Evolutionary conservation across 192 early-diverging fungal species (phyloP).

Genomic region (Backusella psychrophila): DNA sequence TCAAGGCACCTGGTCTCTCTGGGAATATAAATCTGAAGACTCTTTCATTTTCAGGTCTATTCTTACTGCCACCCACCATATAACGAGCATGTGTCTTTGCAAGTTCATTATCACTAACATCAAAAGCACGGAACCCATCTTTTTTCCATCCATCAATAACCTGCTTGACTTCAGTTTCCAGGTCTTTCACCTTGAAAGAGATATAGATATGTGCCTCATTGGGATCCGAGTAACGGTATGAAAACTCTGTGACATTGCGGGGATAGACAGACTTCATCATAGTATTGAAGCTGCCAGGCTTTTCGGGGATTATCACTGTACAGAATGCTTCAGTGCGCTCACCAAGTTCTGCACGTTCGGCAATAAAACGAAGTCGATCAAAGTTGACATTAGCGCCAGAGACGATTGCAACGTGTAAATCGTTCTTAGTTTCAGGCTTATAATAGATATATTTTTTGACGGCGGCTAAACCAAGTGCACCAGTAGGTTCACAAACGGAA

Average conservation of each 20-base stretch:
- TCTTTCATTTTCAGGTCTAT: slow-evolving; percentile 76
- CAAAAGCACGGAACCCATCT: slow-evolving; percentile 70
- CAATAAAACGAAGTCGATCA: slow-evolving; percentile 95
- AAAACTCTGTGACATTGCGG: slow-evolving; percentile 88
- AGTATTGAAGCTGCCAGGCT: slow-evolving; percentile 77
- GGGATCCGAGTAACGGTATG: slow-evolving; percentile 77
- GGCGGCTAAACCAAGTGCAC: slow-evolving; percentile 86
- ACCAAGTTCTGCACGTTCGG: slow-evolving; percentile 93
- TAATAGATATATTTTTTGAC: slow-evolving; percentile 75
- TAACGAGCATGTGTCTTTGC: slow-evolving; percentile 97
- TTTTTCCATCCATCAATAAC: slow-evolving; percentile 62
- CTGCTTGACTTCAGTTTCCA: slow-evolving; percentile 62
- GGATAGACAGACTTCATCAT: slow-evolving; percentile 86
- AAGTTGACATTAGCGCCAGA: slow-evolving; percentile 99
- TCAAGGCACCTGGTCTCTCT: slow-evolving; percentile 90
- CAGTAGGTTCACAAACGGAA: slow-evolving; percentile 95
- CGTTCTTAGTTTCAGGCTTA: slow-evolving; percentile 35
- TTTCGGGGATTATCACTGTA: slow-evolving; percentile 90
- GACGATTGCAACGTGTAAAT: slow-evolving; percentile 72
- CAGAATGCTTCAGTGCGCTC: slow-evolving; percentile 91
- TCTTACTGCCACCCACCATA: slow-evolving; percentile 83
- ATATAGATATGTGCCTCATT: slow-evolving; percentile 85
- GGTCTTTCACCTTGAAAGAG: slow-evolving; percentile 79
- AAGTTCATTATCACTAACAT: slow-evolving; percentile 91
- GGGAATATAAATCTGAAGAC: slow-evolving; percentile 95